Evolutionary conservation across 352 stramenopile species (phyloP).

Genomic region (Phytophthora citricola): DNA sequence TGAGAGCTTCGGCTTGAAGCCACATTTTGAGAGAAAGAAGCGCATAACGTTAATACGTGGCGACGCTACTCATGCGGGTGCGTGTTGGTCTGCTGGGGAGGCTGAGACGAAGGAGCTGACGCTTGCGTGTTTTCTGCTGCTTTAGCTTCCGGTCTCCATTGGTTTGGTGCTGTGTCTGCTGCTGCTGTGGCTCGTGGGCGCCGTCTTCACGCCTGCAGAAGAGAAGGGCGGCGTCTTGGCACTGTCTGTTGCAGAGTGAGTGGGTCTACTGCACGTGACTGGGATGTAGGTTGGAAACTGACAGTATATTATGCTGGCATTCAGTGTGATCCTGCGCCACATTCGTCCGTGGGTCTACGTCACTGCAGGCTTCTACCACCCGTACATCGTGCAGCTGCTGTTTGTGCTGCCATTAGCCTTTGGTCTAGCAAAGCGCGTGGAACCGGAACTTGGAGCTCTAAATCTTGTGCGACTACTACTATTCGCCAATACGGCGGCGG

Average conservation of each 20-base stretch:
- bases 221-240: conserved; percentile 75
- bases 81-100: conserved; percentile 6
- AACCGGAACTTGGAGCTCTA: conserved; percentile 69
- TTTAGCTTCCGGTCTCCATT: conserved; percentile 75
- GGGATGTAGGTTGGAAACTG: not conserved
- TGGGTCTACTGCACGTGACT: conserved; percentile 16
- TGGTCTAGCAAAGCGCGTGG: conserved; percentile 76
- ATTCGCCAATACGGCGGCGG: conserved; percentile 76
- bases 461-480: conserved; percentile 74
- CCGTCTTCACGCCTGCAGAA: conserved; percentile 72
- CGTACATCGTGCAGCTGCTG: conserved; percentile 75
- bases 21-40: not conserved
- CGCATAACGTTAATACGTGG: conserved; percentile 10
- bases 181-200: conserved; percentile 77
- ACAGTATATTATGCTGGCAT: not conserved
- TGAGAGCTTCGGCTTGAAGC: too few species aligned
- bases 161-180: conserved; percentile 64
- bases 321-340: conserved; percentile 82
- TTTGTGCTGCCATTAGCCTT: conserved; percentile 73
- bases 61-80: conserved; percentile 41
- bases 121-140: not conserved
- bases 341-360: conserved; percentile 90
- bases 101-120: not conserved
- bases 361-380: conserved; percentile 88
- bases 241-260: conserved; percentile 83